Percentiles rank a stretch among this genome's conserved stretches.
These are phyloP conservation scores for Neurospora sp. DNA, from an alignment of 2,329 filamentous ascomycete genomes.

Conservation along the genomic window DNA sequence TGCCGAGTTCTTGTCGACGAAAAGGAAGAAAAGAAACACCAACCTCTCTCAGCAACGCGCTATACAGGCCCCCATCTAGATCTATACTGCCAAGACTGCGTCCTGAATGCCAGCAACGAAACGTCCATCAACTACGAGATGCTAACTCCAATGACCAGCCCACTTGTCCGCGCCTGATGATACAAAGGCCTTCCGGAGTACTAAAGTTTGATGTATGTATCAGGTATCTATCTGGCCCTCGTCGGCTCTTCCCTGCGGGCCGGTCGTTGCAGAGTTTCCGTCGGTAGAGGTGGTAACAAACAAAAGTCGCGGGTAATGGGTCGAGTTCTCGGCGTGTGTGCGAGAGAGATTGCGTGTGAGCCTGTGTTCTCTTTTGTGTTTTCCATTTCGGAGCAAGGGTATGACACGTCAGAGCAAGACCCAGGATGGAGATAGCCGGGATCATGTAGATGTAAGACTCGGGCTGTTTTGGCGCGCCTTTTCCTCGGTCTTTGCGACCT, in stretches of 20 bases:
- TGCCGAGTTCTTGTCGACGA: not conserved
- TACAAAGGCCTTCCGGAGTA: not conserved
- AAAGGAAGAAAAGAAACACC: not conserved
- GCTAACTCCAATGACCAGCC: not conserved
- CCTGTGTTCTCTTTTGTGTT: not conserved
- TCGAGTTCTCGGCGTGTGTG: not conserved
- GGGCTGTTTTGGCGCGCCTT: not conserved
- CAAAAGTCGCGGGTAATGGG: not conserved
- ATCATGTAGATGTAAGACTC: not conserved
- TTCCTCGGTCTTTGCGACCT: not conserved
- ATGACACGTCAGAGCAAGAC: not conserved
- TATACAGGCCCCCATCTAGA: not conserved
- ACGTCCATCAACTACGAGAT: not conserved
- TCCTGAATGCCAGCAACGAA: not conserved
- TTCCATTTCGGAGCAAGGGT: not conserved
- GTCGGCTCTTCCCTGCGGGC: not conserved
- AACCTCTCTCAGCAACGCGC: not conserved
- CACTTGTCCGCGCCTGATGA: not conserved
- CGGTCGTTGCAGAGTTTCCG: not conserved
- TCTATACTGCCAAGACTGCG: not conserved
- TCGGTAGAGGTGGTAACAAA: not conserved
- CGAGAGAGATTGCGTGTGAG: not conserved
- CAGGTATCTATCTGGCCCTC: not conserved
- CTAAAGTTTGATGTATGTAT: not conserved
- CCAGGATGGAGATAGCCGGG: not conserved